These are phyloP conservation scores for Leucocoprinus birnbaumii DNA, from an alignment of 768 basidiomycete genomes.

Conservation along the genomic window DNA sequence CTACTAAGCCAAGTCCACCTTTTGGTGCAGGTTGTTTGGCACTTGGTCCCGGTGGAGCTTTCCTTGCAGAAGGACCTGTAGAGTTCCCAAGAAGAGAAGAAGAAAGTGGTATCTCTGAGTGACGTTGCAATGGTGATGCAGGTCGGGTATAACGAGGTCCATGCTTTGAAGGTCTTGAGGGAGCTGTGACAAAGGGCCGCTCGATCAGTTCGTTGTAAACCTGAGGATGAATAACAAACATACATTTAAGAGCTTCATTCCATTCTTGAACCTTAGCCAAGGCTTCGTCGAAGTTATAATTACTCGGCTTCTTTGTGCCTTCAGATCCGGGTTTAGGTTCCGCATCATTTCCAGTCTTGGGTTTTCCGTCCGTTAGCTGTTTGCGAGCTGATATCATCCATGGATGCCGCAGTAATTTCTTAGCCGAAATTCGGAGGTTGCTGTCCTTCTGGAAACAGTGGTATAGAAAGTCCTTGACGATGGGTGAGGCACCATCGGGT, in stretches of 20 bases:
- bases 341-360: slow-evolving; percentile 25
- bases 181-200: slow-evolving; percentile 40
- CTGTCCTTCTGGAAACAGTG: slow-evolving; percentile 99
- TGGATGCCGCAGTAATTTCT: slow-evolving; percentile 88
- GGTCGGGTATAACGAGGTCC: slow-evolving; percentile 47
- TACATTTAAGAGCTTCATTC: slow-evolving; percentile 96
- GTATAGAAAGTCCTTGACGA: slow-evolving; percentile 94
- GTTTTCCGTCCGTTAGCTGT: slow-evolving; percentile 53
- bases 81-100: slow-evolving; percentile 28
- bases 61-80: slow-evolving; percentile 31
- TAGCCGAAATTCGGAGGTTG: slow-evolving; percentile 91
- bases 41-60: slow-evolving; percentile 21
- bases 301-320: slow-evolving; percentile 52
- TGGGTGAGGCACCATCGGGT: slow-evolving; percentile 91
- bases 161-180: slow-evolving; percentile 72
- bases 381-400: slow-evolving; percentile 92
- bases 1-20: slow-evolving; percentile 39
- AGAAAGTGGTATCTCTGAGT: slow-evolving; percentile 29
- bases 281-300: slow-evolving; percentile 91
- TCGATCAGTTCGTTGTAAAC: slow-evolving; percentile 8
- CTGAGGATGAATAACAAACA: slow-evolving; percentile 13
- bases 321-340: slow-evolving; percentile 33
- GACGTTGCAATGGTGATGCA: slow-evolving; percentile 43
- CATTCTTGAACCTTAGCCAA: slow-evolving; percentile 96
- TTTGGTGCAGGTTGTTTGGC: slow-evolving; percentile 26